Percentiles rank a stretch among this genome's conserved stretches.
These are phyloP conservation scores for Jacaranda copaia DNA, from an alignment of 257 asterid genomes.

Conservation along the genomic window DNA sequence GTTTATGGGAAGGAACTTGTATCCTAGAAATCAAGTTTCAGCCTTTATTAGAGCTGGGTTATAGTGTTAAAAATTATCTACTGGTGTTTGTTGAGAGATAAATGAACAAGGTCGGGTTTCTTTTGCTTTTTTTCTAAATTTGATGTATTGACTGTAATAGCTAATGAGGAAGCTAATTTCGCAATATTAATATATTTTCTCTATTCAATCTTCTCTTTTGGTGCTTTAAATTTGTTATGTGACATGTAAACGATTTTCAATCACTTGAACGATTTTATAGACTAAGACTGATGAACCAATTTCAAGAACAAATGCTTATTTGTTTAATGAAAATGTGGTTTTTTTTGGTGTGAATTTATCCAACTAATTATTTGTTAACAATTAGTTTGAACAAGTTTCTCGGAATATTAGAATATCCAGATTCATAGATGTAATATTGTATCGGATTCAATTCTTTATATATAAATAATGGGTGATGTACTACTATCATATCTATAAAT, in stretches of 20 bases:
- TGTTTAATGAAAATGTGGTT: no score
- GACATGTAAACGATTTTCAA: slow-evolving; percentile 3
- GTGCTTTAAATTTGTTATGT: slow-evolving; percentile 28
- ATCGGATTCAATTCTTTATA: no score
- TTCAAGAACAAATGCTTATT: no score
- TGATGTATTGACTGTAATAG: slow-evolving; percentile 14
- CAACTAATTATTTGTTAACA: no score
- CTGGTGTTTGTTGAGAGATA: slow-evolving; percentile 14
- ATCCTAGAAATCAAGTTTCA: slow-evolving; percentile 28
- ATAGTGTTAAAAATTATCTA: background rate
- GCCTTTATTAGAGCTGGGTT: slow-evolving; percentile 22
- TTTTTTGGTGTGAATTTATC: no score
- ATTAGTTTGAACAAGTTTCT: no score
- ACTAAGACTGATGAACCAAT: background rate
- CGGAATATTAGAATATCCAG: no score
- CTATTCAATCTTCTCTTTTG: slow-evolving; percentile 8
- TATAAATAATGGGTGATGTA: no score
- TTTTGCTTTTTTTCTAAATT: background rate
- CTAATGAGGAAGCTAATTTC: slow-evolving; percentile 8
- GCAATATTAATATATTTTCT: slow-evolving; percentile 23
- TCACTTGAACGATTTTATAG: slow-evolving; percentile 23
- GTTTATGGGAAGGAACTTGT: slow-evolving; percentile 36
- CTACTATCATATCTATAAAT: no score
- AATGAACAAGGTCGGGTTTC: slow-evolving; percentile 19
- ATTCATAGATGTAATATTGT: no score